phyloP scores from a whole-genome alignment of 1,284 basidiomycete species.

The Marasmius sp. region DNA sequence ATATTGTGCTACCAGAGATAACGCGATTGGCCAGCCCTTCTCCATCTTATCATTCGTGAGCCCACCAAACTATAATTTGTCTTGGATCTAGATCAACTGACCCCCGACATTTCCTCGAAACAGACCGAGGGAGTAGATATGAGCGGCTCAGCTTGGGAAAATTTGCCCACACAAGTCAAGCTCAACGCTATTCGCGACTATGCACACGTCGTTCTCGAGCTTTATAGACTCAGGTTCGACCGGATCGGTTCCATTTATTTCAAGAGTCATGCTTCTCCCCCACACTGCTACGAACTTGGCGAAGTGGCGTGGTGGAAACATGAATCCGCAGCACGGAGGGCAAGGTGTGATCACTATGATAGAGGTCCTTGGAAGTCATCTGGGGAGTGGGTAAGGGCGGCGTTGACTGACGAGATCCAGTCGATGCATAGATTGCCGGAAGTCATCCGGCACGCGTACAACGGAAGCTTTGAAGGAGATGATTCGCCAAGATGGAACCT shows the following conservation, averaged over 20 bases:
- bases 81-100: not conserved
- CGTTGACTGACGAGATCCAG: constrained; percentile 19
- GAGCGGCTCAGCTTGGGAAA: constrained; percentile 20
- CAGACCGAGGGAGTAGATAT: constrained; percentile 21
- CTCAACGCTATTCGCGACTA: constrained; percentile 21
- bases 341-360: constrained; percentile 11
- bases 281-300: constrained; percentile 19
- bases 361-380: constrained; percentile 22
- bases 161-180: constrained; percentile 18
- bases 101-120: not conserved
- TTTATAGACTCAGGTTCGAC: constrained; percentile 21
- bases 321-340: constrained; percentile 17
- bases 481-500: constrained; percentile 11
- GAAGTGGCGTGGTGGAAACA: constrained; percentile 21
- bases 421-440: constrained; percentile 18
- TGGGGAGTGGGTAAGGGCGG: constrained; percentile 19
- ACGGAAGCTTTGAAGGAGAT: not conserved
- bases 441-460: constrained; percentile 16
- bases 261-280: constrained; percentile 13
- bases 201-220: constrained; percentile 18
- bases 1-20: constrained; percentile 21
- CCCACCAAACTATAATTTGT: not conserved
- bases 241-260: constrained; percentile 24
- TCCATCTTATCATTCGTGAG: constrained; percentile 21
- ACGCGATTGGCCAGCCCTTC: constrained; percentile 22